Base-by-base conservation (phyloP, 441 rosid genomes). In the Pelargonium australe region DNA sequence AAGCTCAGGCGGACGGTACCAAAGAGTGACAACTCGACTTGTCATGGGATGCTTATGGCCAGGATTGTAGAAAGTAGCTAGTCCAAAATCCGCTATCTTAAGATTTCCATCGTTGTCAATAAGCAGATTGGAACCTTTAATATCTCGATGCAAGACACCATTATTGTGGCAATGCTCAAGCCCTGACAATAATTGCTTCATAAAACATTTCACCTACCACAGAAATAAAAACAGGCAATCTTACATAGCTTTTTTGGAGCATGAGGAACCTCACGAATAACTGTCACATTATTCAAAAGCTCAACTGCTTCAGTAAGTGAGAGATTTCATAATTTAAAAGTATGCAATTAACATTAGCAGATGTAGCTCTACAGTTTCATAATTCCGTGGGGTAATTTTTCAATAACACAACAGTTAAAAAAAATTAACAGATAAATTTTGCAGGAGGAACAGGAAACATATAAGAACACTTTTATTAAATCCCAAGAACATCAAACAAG, bases 1-100 rank as follows among this genome's bases (percentile, higher is more conserved):
- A 71, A 92, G 96, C 69, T 92, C 98, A 0, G 96, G 98, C 47
- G 98, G 89, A 0, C 98, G 93, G 51, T 93, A 93, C 98, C 98
- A 93, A 19, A 93, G 91, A 2, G 98, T 90, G 66, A 93, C 96
- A 41, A 93, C 98, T 75, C 92, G 86, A 76, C 92, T 93, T 55
- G 98, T 93, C 92, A 90, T 78, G 7, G 87, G 80, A 72, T 85
- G 89, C 83, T 81, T 84, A 67, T 70, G 82, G 58, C 75, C 81
- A 14, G 89, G 86, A 65, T 93, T 85, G 72, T 72, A 90, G 79
- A 89, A 89, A 41, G 91, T 85, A 66, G 97, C 98, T 67, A 93
- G 71, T 68, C 98, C 98, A 66, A 93, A 93, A 77, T 93, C 98
- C 78, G 92, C 94, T 73, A 92, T 87, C 80, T 92, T 92, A n/a